A percentile compares a stretch with the other conserved stretches of the same genome.
Conservation (phyloP, 2,329 filamentous ascomycete species). For the Pseudogymnoascus sp. region DNA sequence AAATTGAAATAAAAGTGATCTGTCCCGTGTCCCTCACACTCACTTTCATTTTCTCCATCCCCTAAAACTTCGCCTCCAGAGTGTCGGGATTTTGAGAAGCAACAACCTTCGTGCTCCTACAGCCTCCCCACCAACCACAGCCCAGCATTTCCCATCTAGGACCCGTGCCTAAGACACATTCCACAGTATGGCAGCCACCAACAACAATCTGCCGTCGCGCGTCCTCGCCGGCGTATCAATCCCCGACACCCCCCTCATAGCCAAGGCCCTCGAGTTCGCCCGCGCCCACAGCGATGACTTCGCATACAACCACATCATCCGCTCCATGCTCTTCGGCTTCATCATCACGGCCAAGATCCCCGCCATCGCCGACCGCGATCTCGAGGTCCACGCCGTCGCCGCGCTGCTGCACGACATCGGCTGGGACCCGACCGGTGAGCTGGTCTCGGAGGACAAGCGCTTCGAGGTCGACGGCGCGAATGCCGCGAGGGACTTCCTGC, state of each 20-base stretch:
- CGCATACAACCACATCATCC: conserved; percentile 32
- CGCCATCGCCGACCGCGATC: conserved; percentile 20
- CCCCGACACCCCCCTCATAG: conserved; percentile 30
- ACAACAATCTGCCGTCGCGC: background rate
- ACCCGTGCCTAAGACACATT: background rate
- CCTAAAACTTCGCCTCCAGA: background rate
- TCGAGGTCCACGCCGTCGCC: conserved; percentile 32
- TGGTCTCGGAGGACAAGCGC: conserved; percentile 35
- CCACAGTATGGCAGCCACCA: background rate
- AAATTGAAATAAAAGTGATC: background rate
- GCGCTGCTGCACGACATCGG: conserved; percentile 37
- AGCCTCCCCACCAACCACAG: background rate
- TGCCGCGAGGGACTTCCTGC: conserved; percentile 34
- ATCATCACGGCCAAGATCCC: conserved; percentile 29
- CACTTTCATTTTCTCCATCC: background rate
- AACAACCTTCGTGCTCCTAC: background rate
- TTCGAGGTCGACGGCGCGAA: conserved; percentile 45
- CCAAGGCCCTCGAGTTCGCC: conserved; percentile 28
- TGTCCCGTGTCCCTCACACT: background rate
- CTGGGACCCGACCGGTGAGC: conserved; percentile 30
- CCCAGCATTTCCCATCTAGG: background rate
- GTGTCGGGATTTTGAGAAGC: background rate
- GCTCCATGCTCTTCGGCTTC: conserved; percentile 30
- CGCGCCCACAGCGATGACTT: conserved; percentile 23
- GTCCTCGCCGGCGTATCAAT: conserved; percentile 29